Evolutionary conservation across 768 basidiomycete species (phyloP), one percentile per base, ranked within the genome.

Genomic region (Clavaria fumosa): DNA sequence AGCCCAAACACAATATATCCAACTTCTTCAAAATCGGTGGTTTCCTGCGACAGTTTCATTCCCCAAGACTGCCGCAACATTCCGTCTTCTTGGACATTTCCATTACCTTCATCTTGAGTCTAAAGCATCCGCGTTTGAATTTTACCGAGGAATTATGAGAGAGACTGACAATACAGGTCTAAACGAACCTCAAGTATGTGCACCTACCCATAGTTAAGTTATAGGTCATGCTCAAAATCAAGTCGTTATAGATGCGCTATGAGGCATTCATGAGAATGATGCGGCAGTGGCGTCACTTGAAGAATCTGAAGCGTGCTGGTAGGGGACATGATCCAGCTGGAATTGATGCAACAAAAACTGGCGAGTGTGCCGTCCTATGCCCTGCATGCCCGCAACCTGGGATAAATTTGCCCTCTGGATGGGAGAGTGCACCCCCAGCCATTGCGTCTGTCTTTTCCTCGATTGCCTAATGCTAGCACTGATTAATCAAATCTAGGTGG

Each of bases 361-460:
- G 54, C 4, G 40, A 46, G 22, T 43, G 43, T 14, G 55, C 52
- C 1, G 43, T 56, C 5, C 17, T 45, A 11, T 57, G 54, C 22
- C 53, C 51, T 2, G 54, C 56, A 0, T 57, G 55, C 37, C 56
- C 55, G 0, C 49, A 49, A 7, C 48, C 45, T 0, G 43, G 39
- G 1, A 47, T 49, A 17, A 56, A 53, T 30, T 35, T 56, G 18
- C 48, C 53, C 7, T 18, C 14, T 4, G 39, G 35, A 7, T 55
- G 53, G 53, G 15, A 45, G 23, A 31, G 47, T 15, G 37, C 26
- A 2, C 37, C 42, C 49, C 9, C 34, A 42, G 18, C 23, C 35
- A 48, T 49, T 17, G 10, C 43, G 43, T 17, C 23, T 18, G 17
- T 6, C 5, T 12, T 12, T 11, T 22, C 10, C 12, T 9, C 5